Conservation (phyloP, 2,329 filamentous ascomycete genomes). For the Penicillium polonicum region DNA sequence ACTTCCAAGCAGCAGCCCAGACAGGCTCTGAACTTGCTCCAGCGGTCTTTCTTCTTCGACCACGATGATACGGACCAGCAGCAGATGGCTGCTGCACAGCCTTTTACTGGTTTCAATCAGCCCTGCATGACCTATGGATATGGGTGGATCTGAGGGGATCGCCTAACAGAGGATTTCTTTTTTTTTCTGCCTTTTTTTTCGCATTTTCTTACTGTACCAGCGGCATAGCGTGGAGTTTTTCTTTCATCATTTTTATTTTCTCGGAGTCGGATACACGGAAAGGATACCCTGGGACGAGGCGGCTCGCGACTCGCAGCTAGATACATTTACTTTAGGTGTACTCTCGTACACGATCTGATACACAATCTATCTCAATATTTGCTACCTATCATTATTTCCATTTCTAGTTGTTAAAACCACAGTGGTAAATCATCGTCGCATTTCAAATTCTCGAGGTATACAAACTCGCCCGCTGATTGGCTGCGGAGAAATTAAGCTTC, state of each 20-base stretch:
- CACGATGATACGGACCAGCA: conserved; percentile 29
- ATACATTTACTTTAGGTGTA: conserved; percentile 4
- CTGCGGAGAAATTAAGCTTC: neutral
- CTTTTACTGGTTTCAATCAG: conserved; percentile 29
- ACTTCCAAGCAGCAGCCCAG: conserved; percentile 24
- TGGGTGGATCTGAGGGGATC: conserved; percentile 32
- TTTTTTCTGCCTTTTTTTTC: conserved; percentile 10
- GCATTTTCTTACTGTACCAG: conserved; percentile 7
- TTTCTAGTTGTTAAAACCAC: neutral
- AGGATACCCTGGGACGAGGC: conserved; percentile 29
- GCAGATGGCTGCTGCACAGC: conserved; percentile 24
- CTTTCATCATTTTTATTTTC: conserved; percentile 13
- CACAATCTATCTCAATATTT: conserved; percentile 1
- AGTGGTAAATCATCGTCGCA: neutral
- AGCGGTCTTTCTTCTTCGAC: conserved; percentile 38
- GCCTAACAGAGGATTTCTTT: conserved; percentile 3
- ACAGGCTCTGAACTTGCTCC: conserved; percentile 27
- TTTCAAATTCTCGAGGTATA: neutral
- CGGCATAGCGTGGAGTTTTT: conserved; percentile 39
- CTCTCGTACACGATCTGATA: neutral
- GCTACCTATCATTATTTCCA: neutral
- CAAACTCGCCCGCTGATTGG: conserved; percentile 11
- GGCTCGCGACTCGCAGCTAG: neutral
- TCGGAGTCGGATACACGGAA: conserved; percentile 22
- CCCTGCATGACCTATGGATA: conserved; percentile 38